phyloP scores from a whole-genome alignment of 2,329 filamentous ascomycete species.

The Fusarium paranaense region DNA sequence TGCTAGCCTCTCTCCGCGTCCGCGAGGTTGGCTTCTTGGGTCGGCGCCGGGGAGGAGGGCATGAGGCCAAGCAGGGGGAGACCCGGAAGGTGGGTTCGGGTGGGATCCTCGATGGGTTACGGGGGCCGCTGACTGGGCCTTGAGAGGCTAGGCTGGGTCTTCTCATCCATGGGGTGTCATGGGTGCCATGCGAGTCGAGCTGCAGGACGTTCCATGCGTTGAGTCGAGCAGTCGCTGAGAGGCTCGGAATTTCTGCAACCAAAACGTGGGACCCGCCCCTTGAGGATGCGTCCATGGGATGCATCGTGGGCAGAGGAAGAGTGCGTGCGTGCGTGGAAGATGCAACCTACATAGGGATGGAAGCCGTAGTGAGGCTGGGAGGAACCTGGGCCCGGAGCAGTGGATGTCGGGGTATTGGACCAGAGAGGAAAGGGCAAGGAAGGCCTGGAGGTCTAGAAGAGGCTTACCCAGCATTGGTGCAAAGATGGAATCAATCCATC shows the following conservation, averaged over 20 bases:
- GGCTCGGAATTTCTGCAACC: constrained; percentile 5
- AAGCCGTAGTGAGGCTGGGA: constrained; percentile 13
- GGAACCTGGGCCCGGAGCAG: constrained; percentile 4
- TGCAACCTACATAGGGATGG: neutral
- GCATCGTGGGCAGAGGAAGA: neutral
- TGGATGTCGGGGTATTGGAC: constrained; percentile 5
- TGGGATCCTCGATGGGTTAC: constrained; percentile 12
- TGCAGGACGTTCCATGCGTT: constrained; percentile 18
- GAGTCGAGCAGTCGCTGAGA: constrained; percentile 19
- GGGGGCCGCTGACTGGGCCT: constrained; percentile 31
- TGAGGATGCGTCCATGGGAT: neutral
- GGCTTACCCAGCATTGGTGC: neutral
- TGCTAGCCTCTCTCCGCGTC: neutral
- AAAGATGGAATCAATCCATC: neutral
- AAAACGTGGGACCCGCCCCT: constrained; percentile 1
- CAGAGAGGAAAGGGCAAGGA: constrained; percentile 11
- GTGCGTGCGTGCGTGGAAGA: neutral
- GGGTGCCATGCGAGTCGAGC: constrained; percentile 37
- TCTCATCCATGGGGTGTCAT: constrained; percentile 10
- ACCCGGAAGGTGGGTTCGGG: constrained; percentile 23
- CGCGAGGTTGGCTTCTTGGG: constrained; percentile 8
- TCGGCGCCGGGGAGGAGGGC: constrained; percentile 11
- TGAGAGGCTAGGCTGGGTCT: neutral
- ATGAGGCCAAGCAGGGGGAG: constrained; percentile 30
- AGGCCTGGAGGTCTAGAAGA: constrained; percentile 8